These are phyloP conservation scores for Saccharata proteae DNA, from an alignment of 2,329 filamentous ascomycete species.

Conservation along the genomic window DNA sequence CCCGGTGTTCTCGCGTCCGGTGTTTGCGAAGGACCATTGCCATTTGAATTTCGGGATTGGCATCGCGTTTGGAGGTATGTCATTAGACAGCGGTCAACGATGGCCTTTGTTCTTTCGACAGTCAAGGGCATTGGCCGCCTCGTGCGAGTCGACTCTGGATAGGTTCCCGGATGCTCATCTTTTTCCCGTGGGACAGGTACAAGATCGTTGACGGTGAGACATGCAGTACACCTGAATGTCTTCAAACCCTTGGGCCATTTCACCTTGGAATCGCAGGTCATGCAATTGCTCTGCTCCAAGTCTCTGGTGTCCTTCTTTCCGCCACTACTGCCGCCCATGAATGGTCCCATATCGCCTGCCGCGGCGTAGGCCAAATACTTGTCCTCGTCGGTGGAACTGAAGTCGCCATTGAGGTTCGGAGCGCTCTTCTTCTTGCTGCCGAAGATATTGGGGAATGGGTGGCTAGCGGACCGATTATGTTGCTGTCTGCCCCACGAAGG, in stretches of 20 bases:
- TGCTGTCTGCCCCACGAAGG: conserved; percentile 8
- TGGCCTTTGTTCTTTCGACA: conserved; percentile 44
- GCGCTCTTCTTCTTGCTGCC: conserved; percentile 40
- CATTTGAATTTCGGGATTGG: too few relatives aligned
- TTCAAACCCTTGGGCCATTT: conserved; percentile 64
- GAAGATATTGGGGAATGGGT: conserved; percentile 66
- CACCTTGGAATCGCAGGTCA: conserved; percentile 73
- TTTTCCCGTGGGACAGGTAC: conserved; percentile 27
- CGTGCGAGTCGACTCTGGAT: conserved; percentile 7
- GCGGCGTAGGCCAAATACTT: background rate
- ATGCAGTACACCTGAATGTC: conserved; percentile 73
- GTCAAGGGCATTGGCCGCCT: conserved; percentile 36
- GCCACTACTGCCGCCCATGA: conserved; percentile 22
- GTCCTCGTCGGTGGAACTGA: conserved; percentile 5
- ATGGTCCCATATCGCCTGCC: conserved; percentile 1
- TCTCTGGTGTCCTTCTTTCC: conserved; percentile 42
- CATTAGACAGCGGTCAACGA: conserved; percentile 45
- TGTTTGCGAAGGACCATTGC: too few relatives aligned
- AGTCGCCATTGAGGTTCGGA: conserved; percentile 20
- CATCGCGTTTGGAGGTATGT: conserved; percentile 36
- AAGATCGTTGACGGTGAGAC: conserved; percentile 74
- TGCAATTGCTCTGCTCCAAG: conserved; percentile 61
- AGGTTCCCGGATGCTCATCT: conserved; percentile 5
- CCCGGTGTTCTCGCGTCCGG: too few relatives aligned
- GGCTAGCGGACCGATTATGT: conserved; percentile 55